Percentiles rank a stretch among this genome's conserved stretches.
phyloP scores from a whole-genome alignment of 2,329 filamentous ascomycete species.

The Xylaria arbuscula region DNA sequence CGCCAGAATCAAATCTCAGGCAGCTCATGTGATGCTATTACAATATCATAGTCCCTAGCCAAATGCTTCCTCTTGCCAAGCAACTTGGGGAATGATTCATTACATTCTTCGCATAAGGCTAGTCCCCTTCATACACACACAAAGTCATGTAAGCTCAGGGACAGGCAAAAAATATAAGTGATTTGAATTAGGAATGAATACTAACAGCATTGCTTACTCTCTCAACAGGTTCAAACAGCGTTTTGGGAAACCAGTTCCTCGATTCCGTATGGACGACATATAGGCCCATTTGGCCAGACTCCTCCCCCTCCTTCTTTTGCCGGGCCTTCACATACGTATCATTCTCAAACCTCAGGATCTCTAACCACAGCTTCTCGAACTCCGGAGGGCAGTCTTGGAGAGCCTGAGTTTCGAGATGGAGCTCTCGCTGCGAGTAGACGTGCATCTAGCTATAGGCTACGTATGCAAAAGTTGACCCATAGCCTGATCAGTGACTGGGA shows the following conservation, averaged over 20 bases:
- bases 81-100: not conserved
- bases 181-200: not conserved
- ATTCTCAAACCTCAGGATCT: not conserved
- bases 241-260: not conserved
- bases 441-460: not conserved
- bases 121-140: not conserved
- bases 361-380: not conserved
- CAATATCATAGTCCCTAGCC: not conserved
- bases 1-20: not conserved
- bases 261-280: not conserved
- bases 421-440: not conserved
- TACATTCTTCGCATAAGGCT: not conserved
- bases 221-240: not conserved
- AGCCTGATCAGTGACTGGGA: not conserved
- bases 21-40: not conserved
- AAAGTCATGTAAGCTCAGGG: not conserved
- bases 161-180: not conserved
- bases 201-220: not conserved
- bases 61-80: not conserved
- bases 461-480: not conserved
- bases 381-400: not conserved
- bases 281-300: not conserved
- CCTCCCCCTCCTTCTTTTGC: not conserved
- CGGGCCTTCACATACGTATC: not conserved
- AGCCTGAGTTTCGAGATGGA: not conserved